Evolutionary conservation across 148 eudicot genomes (phyloP).

Genomic region (Nyssa sinensis): DNA sequence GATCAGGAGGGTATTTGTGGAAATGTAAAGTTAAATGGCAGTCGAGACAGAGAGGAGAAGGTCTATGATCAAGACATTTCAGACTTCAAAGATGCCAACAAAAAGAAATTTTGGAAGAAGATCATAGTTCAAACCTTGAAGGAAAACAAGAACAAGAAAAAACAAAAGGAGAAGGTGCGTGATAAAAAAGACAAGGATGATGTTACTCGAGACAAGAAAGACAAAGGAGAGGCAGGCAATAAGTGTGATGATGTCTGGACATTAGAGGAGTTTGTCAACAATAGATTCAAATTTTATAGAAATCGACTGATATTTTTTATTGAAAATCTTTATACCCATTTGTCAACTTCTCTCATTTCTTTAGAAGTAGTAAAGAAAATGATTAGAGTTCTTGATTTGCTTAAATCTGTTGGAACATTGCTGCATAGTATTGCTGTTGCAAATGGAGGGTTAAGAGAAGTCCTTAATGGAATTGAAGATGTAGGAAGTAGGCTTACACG

Average conservation of each 20-base stretch:
- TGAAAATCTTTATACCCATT: slow-evolving; percentile 38
- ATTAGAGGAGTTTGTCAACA: slow-evolving; percentile 38
- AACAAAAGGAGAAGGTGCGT: neutral
- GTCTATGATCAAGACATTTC: neutral
- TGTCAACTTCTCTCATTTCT: slow-evolving; percentile 39
- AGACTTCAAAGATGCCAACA: neutral
- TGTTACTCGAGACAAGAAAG: neutral
- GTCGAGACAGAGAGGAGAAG: neutral
- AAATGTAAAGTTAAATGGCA: neutral
- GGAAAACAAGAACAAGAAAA: slow-evolving; percentile 16
- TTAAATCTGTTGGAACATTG: slow-evolving; percentile 12
- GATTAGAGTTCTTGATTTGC: slow-evolving; percentile 25
- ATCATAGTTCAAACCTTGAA: slow-evolving; percentile 17
- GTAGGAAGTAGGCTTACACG: neutral
- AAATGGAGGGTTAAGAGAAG: slow-evolving; percentile 17
- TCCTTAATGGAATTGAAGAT: slow-evolving; percentile 7
- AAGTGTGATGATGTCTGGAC: slow-evolving; percentile 10
- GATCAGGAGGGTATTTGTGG: neutral
- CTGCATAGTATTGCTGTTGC: neutral
- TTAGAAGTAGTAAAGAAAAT: slow-evolving; percentile 27
- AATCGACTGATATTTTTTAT: slow-evolving; percentile 21
- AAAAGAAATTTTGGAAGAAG: slow-evolving; percentile 19
- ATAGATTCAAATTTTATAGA: slow-evolving; percentile 16
- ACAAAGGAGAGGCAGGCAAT: neutral
- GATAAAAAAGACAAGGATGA: neutral